These are phyloP conservation scores for Rhizopus arrhizus DNA, from an alignment of 371 early-diverging fungal species.

Conservation along the genomic window DNA sequence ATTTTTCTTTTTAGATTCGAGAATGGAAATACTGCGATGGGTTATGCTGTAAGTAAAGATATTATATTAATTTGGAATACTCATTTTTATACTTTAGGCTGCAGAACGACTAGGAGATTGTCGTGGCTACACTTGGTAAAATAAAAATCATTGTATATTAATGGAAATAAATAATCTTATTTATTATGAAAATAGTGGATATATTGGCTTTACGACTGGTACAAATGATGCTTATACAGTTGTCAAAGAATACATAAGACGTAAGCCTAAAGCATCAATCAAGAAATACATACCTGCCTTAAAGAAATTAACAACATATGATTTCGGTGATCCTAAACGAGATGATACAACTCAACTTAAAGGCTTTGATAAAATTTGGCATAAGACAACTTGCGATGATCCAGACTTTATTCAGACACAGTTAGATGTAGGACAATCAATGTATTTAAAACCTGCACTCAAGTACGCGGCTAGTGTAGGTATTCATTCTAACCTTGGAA, in stretches of 20 bases:
- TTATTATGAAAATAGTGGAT: conserved; percentile 37
- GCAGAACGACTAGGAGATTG: conserved; percentile 47
- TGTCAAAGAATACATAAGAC: conserved; percentile 46
- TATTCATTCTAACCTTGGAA: conserved; percentile 48
- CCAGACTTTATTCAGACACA: conserved; percentile 47
- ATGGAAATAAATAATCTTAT: too few species aligned
- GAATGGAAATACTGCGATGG: conserved; percentile 48
- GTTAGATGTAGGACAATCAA: conserved; percentile 42
- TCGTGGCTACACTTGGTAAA: conserved; percentile 51
- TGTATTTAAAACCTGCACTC: conserved; percentile 50
- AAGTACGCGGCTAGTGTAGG: conserved; percentile 45
- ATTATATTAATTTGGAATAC: too few species aligned
- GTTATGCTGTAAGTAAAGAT: conserved; percentile 39
- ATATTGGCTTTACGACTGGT: conserved; percentile 48
- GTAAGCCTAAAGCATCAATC: conserved; percentile 31
- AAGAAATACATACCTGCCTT: conserved; percentile 40
- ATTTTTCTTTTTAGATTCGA: conserved; percentile 34
- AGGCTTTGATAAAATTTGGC: conserved; percentile 40
- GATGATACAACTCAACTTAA: conserved; percentile 30
- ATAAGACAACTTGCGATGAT: conserved; percentile 37
- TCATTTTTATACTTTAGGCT: conserved; percentile 24
- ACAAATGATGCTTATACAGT: conserved; percentile 29
- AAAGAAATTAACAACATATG: conserved; percentile 28
- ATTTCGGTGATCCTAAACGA: conserved; percentile 38
- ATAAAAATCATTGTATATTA: not conserved